Base-by-base conservation (phyloP, 1,284 basidiomycete species). In the Schizophyllum amplum region DNA sequence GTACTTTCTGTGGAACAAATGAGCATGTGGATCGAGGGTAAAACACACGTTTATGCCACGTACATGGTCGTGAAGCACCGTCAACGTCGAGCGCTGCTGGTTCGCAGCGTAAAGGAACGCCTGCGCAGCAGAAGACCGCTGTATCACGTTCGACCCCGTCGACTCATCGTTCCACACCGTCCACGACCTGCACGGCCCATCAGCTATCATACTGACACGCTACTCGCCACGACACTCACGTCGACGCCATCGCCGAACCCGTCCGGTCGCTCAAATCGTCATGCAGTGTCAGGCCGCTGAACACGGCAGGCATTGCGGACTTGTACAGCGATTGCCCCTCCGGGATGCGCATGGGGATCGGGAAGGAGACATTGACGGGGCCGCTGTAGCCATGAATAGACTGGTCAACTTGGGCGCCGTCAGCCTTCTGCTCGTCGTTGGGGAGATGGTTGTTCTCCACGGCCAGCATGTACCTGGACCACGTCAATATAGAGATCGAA, bases 101-200 rank as follows among this genome's bases (percentile, higher is more conserved):
- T 67, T 64, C 5, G 70, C 61, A 0, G 74, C 71, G 4, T 71
- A 66, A 24, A 71, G 66, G 62, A 75, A 75, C 1, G 73, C 73
- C 1, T 71, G 68, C 11, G 73, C 73, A 0, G 75, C 69, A 4
- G 71, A 72, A 0, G 68, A 68, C 6, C 74, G 71, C 23, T 65
- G 59, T 6, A 58, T 64, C 21, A 59, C 55, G 17, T 42, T 42
- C 3, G 33, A 42, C 21, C 57, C 53, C 1, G 62, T 55, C 5
- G 53, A 60, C 11, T 60, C 56, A 48, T 65, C 60, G 53, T 59
- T 62, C 61, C 61, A 66, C 51, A 65, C 60, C 17, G 61, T 64
- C 64, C 64, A 66, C 2, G 64, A 60, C 4, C 60, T 61, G 13
- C 20, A 3, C 48, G 20, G 20, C 48, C 56, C 4, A 48, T 60